Percentiles rank a stretch among this genome's conserved stretches.
Conservation (phyloP, 2,329 filamentous ascomycete genomes). For the Talaromyces islandicus region DNA sequence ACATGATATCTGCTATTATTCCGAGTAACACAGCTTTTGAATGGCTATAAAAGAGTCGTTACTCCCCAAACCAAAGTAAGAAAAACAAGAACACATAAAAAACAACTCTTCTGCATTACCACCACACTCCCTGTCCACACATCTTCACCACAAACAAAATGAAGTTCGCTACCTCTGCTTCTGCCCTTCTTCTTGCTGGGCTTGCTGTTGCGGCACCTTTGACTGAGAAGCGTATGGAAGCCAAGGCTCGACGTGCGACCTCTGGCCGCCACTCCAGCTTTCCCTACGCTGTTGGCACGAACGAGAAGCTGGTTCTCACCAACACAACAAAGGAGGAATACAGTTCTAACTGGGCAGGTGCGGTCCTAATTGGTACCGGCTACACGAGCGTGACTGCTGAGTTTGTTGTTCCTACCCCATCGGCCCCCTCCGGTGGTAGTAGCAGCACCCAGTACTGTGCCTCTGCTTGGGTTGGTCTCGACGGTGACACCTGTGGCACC, state of each 20-base stretch:
- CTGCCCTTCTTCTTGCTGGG: slow-evolving; percentile 6
- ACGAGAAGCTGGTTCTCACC: slow-evolving; percentile 4
- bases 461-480: slow-evolving; percentile 57
- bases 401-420: slow-evolving; percentile 49
- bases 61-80: neutral
- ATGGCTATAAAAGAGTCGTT: neutral
- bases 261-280: slow-evolving; percentile 4
- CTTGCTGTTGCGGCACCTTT: slow-evolving; percentile 4
- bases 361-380: slow-evolving; percentile 47
- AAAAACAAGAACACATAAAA: neutral
- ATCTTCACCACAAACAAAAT: neutral
- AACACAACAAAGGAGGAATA: slow-evolving; percentile 27
- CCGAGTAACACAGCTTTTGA: neutral
- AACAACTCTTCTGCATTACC: neutral
- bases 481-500: slow-evolving; percentile 51
- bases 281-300: neutral
- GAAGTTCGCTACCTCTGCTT: neutral
- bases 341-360: slow-evolving; percentile 56
- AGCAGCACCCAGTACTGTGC: slow-evolving; percentile 33
- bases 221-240: slow-evolving; percentile 9
- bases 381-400: slow-evolving; percentile 41
- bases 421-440: slow-evolving; percentile 30
- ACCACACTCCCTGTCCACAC: neutral
- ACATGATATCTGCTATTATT: neutral
- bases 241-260: slow-evolving; percentile 6